Conservation (phyloP, 495 filamentous ascomycete genomes). For the Polyplosphaeria fusca region DNA sequence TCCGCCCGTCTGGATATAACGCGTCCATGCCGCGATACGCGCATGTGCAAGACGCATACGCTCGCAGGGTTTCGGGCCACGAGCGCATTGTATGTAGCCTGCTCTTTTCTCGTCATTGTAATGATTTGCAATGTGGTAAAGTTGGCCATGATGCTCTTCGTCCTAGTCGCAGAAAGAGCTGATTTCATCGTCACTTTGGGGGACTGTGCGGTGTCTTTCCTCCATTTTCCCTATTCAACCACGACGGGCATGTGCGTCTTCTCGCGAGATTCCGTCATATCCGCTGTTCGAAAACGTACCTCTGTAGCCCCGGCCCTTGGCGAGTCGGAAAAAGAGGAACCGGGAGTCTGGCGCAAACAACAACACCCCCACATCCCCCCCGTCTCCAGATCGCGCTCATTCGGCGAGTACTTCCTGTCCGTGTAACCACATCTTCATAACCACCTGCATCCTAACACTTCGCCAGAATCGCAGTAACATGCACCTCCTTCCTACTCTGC, state of each 20-base stretch:
- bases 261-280: background rate
- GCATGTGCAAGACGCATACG: background rate
- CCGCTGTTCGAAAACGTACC: background rate
- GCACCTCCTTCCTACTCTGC: background rate
- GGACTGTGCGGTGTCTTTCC: background rate
- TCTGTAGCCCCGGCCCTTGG: background rate
- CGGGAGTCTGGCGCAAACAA: background rate
- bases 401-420: background rate
- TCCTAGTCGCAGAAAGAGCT: background rate
- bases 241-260: background rate
- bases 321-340: background rate
- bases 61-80: background rate
- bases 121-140: constrained; percentile 9
- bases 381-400: background rate
- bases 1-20: background rate
- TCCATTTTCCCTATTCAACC: background rate
- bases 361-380: background rate
- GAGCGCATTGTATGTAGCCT: background rate
- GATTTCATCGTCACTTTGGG: constrained; percentile 4
- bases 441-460: background rate
- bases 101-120: constrained; percentile 1
- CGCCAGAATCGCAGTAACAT: background rate
- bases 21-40: background rate
- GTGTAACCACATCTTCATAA: background rate
- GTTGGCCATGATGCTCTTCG: background rate